Evolutionary conservation across 2,329 filamentous ascomycete species (phyloP).

Genomic region (Sporothrix phasma): DNA sequence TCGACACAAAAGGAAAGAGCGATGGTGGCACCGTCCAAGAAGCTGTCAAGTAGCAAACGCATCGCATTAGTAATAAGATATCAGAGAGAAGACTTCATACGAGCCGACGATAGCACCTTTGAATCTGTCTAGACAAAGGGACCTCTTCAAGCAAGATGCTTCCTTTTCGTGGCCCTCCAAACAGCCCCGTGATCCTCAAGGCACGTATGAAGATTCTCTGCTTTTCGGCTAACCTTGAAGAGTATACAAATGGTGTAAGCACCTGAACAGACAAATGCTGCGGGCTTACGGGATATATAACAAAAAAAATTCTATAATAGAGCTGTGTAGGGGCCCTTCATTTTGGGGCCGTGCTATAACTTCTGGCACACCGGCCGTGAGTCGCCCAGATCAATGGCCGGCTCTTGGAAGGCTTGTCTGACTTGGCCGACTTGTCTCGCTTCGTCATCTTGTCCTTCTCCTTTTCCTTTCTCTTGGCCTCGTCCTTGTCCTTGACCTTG

Average conservation of each 20-base stretch:
- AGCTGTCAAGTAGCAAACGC: neutral
- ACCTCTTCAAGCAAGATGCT: neutral
- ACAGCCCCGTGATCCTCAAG: neutral
- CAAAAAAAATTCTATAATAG: neutral
- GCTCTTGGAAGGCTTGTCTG: slow-evolving; percentile 11
- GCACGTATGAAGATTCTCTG: neutral
- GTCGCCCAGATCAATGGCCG: slow-evolving; percentile 14
- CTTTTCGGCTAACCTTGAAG: neutral
- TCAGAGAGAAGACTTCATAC: neutral
- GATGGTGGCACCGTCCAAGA: neutral
- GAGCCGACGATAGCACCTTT: neutral
- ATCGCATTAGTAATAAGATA: neutral
- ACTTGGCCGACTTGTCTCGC: slow-evolving; percentile 8
- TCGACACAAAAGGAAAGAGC: neutral
- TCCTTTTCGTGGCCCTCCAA: neutral
- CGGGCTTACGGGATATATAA: neutral
- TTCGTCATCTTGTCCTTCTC: neutral
- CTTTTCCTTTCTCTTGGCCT: neutral
- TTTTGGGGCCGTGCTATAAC: neutral
- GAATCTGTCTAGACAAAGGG: neutral
- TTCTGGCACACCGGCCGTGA: slow-evolving; percentile 9
- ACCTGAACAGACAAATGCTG: neutral
- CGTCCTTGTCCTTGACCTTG: slow-evolving; percentile 6
- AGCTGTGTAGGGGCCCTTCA: neutral
- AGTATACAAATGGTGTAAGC: neutral